Conservation (phyloP, 2,329 filamentous ascomycete genomes). For the Clonostachys sp. region DNA sequence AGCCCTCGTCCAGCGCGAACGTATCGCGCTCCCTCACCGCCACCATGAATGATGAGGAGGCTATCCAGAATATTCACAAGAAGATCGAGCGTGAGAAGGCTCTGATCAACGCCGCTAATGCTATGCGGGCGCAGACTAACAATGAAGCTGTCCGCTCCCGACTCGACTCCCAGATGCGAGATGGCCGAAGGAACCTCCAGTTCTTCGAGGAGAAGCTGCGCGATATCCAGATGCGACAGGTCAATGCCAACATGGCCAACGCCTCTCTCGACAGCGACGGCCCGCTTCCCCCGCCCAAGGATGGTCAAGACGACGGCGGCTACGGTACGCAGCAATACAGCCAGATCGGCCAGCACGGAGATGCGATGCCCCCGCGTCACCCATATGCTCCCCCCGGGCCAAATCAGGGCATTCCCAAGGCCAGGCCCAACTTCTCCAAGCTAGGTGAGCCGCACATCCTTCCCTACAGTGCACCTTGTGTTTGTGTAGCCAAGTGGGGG, state of each 20-base stretch:
- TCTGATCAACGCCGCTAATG: slow-evolving; percentile 88
- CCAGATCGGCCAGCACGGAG: slow-evolving; percentile 60
- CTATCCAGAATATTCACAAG: slow-evolving; percentile 76
- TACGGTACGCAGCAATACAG: slow-evolving; percentile 54
- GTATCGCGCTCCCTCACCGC: slow-evolving; percentile 30
- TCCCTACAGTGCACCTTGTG: slow-evolving; percentile 4
- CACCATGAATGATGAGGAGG: slow-evolving; percentile 61
- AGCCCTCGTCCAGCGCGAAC: slow-evolving; percentile 26
- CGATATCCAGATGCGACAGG: slow-evolving; percentile 79
- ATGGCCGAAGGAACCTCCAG: slow-evolving; percentile 86
- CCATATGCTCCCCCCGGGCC: slow-evolving; percentile 71
- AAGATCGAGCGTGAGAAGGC: slow-evolving; percentile 98
- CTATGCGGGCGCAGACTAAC: slow-evolving; percentile 93
- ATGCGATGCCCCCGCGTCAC: slow-evolving; percentile 75
- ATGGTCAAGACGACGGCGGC: slow-evolving; percentile 55
- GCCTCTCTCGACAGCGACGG: slow-evolving; percentile 57
- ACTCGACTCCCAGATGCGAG: slow-evolving; percentile 90
- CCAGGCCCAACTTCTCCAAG: slow-evolving; percentile 89
- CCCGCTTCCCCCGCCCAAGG: slow-evolving; percentile 71
- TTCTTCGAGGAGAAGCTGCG: slow-evolving; percentile 92
- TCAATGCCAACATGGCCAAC: slow-evolving; percentile 61
- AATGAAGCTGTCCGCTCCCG: slow-evolving; percentile 88
- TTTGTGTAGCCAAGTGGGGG: neutral
- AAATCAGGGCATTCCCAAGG: slow-evolving; percentile 62
- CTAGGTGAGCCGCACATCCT: slow-evolving; percentile 56